Evolutionary conservation across 805 yeast species (phyloP).

Genomic region (Crinitomyces ghanaensis): DNA sequence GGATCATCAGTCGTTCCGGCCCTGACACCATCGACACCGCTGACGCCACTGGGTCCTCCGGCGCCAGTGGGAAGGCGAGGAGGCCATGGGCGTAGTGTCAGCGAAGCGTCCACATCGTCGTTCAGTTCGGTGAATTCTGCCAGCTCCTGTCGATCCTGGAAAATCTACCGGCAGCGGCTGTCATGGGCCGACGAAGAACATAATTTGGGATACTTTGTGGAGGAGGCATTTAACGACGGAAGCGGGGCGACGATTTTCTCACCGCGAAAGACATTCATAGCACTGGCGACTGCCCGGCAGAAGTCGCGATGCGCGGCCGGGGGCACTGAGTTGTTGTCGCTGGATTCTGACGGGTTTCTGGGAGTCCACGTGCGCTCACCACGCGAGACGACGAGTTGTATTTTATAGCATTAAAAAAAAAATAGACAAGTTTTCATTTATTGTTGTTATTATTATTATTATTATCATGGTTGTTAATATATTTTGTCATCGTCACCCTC

Average conservation of each 20-base stretch:
- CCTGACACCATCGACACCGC: conserved; percentile 1
- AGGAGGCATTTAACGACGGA: conserved; percentile 11
- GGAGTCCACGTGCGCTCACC: conserved; percentile 21
- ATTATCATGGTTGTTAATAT: too few relatives aligned
- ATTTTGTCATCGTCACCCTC: too few relatives aligned
- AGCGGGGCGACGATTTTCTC: conserved; percentile 18
- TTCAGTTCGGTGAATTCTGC: too few relatives aligned
- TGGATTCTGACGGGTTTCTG: conserved; percentile 23
- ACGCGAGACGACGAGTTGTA: background rate
- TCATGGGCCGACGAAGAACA: conserved; percentile 11
- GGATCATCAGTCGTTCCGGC: too few relatives aligned
- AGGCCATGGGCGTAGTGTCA: too few relatives aligned
- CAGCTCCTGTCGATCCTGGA: too few relatives aligned
- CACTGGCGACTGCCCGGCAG: conserved; percentile 14
- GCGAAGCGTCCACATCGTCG: too few relatives aligned
- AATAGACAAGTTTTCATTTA: background rate
- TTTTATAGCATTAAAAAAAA: background rate
- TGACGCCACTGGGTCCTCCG: conserved; percentile 1
- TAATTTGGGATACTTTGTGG: conserved; percentile 16
- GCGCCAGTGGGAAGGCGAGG: conserved; percentile 12
- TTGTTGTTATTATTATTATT: background rate
- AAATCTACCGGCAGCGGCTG: conserved; percentile 20
- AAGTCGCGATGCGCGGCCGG: too few relatives aligned
- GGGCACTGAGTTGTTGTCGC: conserved; percentile 19
- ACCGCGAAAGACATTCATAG: conserved; percentile 19